Percentiles rank a stretch among this genome's conserved stretches.
phyloP scores from a whole-genome alignment of 371 early-diverging fungal genomes.

The Batrachochytrium dendrobatidis region DNA sequence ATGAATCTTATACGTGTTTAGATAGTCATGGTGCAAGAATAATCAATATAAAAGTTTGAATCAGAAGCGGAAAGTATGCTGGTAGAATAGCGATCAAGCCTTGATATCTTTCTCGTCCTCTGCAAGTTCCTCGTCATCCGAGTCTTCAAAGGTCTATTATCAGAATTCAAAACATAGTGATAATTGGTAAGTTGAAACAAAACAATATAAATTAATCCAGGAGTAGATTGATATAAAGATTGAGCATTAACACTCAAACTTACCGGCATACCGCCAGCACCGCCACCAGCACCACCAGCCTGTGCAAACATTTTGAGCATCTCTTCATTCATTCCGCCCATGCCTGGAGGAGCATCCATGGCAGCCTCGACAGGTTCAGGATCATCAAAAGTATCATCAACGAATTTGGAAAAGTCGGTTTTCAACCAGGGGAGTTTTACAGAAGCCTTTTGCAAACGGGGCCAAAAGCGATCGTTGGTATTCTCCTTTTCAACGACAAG shows the following conservation, averaged over 20 bases:
- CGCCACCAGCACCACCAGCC: too few species aligned
- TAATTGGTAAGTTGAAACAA: not conserved
- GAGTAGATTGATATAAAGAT: not conserved
- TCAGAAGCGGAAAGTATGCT: too few species aligned
- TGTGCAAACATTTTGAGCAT: not conserved
- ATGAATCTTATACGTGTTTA: too few species aligned
- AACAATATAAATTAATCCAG: too few species aligned
- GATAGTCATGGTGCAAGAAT: too few species aligned
- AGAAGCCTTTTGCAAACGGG: constrained; percentile 63
- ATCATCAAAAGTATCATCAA: constrained; percentile 90
- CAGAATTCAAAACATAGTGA: not conserved
- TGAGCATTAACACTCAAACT: not conserved
- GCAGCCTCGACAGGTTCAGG: constrained; percentile 49
- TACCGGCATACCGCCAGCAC: not conserved
- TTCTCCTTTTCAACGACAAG: constrained; percentile 14
- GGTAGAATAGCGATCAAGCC: too few species aligned
- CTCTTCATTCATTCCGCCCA: constrained; percentile 36
- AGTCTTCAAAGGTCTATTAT: not conserved
- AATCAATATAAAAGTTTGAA: too few species aligned
- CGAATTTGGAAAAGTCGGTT: constrained; percentile 88
- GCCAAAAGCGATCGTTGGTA: constrained; percentile 62
- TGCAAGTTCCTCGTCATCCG: constrained; percentile 1
- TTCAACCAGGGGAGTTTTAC: constrained; percentile 71
- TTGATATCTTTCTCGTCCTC: too few species aligned
- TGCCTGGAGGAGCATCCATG: constrained; percentile 36